Evolutionary conservation across 2,329 filamentous ascomycete genomes (phyloP), one percentile per base, ranked within the genome.

Genomic region (Hymenoscyphus fraxineus): DNA sequence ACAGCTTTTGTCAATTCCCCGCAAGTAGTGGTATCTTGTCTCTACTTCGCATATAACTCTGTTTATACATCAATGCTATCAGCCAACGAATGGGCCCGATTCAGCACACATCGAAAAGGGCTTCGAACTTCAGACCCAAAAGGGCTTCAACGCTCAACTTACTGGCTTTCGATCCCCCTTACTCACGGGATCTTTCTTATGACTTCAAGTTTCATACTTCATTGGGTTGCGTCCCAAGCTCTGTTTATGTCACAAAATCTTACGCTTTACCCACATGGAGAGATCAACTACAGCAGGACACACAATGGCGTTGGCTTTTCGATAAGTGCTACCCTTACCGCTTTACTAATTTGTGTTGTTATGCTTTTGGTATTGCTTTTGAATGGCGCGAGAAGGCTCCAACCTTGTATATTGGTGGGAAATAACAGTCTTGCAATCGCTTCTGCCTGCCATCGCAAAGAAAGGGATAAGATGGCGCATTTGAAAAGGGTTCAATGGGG

Each of bases 231-330:
- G n/a, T 59, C 58, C 4, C 13, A 39, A 16, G 27, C 35, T 59
- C 3, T 59, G 10, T 59, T 59, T n/a, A 10, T 39, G 2, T 19
- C 59, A 4, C 72, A 76, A 2, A 76, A 80, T 0, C 64, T 67
- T 27, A 41, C 64, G 7, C 54, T 67, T 13, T 41, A 64, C 7
- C 60, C 62, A 0, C 32, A 31, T 40, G 65, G 66, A 9, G 41
- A 58, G 3, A 44, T 63, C 2, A 62, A 63, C 58, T 19, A 13
- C 0, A 6, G 2, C 6, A 55, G 60, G 1, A 63, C 60, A 3
- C 64, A 59, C 41, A 67, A 66, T 62, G 62, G 67, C 16, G 61
- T 66, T 15, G 70, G 71, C 15, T 73, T 66, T 39, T 70, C 66
- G 15, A 68, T 68, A 3, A 60, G 69, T 12, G 69, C 69, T 0